These are phyloP conservation scores for Bonia amplexicaulis DNA, from an alignment of 176 grass and related monocot species.

Conservation along the genomic window DNA sequence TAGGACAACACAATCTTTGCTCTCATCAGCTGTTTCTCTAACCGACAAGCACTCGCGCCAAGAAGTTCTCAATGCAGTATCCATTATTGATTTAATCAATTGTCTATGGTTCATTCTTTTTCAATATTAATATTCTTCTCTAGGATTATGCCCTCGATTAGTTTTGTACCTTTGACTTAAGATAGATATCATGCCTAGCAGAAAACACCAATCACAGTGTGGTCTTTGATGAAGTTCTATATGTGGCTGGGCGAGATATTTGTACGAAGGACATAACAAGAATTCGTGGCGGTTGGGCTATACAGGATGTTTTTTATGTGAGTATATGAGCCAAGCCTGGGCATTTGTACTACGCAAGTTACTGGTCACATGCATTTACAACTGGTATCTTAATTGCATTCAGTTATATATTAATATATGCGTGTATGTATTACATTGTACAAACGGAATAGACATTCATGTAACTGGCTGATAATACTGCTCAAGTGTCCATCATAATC, in stretches of 20 bases:
- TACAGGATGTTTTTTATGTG: constrained; percentile 93
- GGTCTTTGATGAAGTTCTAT: constrained; percentile 89
- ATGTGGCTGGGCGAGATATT: constrained; percentile 84
- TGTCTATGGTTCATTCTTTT: neutral
- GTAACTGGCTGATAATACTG: neutral
- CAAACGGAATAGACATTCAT: neutral
- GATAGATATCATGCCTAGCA: constrained; percentile 95
- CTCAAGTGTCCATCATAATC: neutral
- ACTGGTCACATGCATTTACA: neutral
- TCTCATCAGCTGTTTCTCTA: constrained; percentile 68
- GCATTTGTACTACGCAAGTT: constrained; percentile 21
- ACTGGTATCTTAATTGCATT: constrained; percentile 15
- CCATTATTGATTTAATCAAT: constrained; percentile 31
- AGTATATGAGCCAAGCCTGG: constrained; percentile 25
- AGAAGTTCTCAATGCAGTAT: constrained; percentile 93
- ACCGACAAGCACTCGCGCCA: constrained; percentile 73
- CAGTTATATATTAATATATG: constrained; percentile 6
- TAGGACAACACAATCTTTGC: constrained; percentile 87
- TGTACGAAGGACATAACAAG: constrained; percentile 86
- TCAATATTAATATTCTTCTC: neutral
- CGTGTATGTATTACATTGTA: neutral
- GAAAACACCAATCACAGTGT: constrained; percentile 76
- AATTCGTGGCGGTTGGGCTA: constrained; percentile 91
- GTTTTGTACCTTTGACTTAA: constrained; percentile 46
- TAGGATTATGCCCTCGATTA: constrained; percentile 18